Conservation (phyloP, 148 eudicot species). For the Euryodendron excelsum region DNA sequence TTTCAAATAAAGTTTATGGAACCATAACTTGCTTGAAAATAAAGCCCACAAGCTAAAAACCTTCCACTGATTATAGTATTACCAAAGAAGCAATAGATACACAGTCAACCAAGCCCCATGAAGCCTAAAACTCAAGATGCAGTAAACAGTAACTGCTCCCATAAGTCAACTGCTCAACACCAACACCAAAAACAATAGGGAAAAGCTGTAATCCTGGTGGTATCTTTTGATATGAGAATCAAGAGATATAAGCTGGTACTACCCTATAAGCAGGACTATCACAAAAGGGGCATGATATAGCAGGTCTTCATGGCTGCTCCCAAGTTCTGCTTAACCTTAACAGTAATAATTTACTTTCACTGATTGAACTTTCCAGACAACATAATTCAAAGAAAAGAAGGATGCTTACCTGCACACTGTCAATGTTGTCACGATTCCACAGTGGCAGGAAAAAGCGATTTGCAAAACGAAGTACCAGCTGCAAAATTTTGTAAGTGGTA, state of each 20-base stretch:
- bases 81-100: conserved; percentile 1
- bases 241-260: background rate
- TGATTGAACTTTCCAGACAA: background rate
- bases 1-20: background rate
- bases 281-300: background rate
- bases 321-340: background rate
- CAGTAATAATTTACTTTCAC: background rate
- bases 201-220: no score
- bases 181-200: background rate
- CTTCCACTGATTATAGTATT: background rate
- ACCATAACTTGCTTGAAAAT: background rate
- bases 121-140: background rate
- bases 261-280: background rate
- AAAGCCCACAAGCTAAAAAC: background rate
- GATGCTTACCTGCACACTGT: conserved; percentile 68
- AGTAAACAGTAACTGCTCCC: background rate
- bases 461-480: conserved; percentile 98
- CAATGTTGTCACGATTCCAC: conserved; percentile 95
- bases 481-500: conserved; percentile 22
- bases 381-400: background rate
- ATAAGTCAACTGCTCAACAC: background rate
- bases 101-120: background rate
- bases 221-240: no score
- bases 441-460: conserved; percentile 85
- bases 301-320: background rate